phyloP scores from a whole-genome alignment of 805 yeast species.

The Yarrowia bubula region DNA sequence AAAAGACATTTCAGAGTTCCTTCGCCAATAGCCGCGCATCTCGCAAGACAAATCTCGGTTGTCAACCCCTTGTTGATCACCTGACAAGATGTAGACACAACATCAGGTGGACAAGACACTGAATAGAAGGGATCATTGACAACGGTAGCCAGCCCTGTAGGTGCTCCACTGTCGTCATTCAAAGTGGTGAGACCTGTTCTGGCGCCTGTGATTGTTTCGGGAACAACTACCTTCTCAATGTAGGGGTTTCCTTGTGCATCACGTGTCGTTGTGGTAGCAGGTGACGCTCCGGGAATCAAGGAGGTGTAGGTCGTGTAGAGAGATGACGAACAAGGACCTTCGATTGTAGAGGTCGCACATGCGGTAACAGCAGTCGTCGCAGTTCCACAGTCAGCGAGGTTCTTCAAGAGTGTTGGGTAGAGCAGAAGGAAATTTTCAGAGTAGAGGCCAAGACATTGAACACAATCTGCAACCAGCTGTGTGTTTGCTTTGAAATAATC shows the following conservation, averaged over 20 bases:
- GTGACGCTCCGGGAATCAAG: not conserved
- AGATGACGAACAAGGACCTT: not conserved
- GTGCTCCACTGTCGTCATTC: not conserved
- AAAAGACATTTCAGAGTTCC: not conserved
- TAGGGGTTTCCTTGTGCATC: not conserved
- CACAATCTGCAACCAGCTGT: not conserved
- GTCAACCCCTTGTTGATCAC: not conserved
- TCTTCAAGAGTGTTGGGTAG: not conserved
- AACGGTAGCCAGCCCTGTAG: not conserved
- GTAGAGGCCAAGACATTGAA: not conserved
- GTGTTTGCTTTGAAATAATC: not conserved
- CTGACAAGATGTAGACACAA: not conserved
- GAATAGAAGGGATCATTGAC: not conserved
- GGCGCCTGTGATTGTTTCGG: not conserved
- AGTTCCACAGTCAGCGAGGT: not conserved
- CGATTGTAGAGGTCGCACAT: not conserved
- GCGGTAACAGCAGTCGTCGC: not conserved
- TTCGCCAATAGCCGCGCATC: not conserved
- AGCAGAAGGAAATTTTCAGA: not conserved
- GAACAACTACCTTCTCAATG: not conserved
- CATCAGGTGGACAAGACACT: not conserved
- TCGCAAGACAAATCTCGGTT: not conserved
- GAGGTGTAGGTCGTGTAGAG: not conserved
- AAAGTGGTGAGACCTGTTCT: not conserved
- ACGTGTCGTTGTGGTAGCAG: not conserved